phyloP scores from a whole-genome alignment of 495 filamentous ascomycete species.

The Aspergillus egyptiacus region DNA sequence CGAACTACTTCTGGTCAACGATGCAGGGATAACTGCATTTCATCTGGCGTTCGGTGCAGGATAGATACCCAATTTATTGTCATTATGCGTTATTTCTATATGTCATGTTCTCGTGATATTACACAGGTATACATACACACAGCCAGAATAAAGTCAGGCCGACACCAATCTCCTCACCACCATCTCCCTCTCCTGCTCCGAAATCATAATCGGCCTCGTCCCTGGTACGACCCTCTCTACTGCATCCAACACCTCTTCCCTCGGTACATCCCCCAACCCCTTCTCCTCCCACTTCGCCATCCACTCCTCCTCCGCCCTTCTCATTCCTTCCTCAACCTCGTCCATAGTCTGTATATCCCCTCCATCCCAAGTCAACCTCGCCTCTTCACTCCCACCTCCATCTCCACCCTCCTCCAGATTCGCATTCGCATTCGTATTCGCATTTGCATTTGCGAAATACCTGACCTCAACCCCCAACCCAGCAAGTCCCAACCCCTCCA shows the following conservation, averaged over 20 bases:
- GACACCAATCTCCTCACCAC: slow-evolving; percentile 20
- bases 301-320: slow-evolving; percentile 27
- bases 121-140: slow-evolving; percentile 8
- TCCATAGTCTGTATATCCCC: slow-evolving; percentile 41
- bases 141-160: not conserved
- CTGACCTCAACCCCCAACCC: slow-evolving; percentile 55
- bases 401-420: slow-evolving; percentile 4
- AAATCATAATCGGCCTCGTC: slow-evolving; percentile 19
- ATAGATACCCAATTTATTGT: slow-evolving; percentile 6
- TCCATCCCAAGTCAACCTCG: slow-evolving; percentile 55
- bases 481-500: slow-evolving; percentile 57
- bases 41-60: slow-evolving; percentile 20
- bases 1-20: slow-evolving; percentile 93
- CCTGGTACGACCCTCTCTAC: slow-evolving; percentile 30
- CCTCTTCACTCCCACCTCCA: slow-evolving; percentile 20
- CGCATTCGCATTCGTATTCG: no score
- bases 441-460: no score
- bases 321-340: slow-evolving; percentile 27
- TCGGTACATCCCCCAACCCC: slow-evolving; percentile 11
- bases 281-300: slow-evolving; percentile 26
- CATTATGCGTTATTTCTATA: not conserved
- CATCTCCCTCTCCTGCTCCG: slow-evolving; percentile 21
- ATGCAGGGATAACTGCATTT: slow-evolving; percentile 45
- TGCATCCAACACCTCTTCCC: slow-evolving; percentile 27
- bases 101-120: not conserved